Evolutionary conservation across 345 rosid species (phyloP).

Genomic region (Rhodamnia argentea): DNA sequence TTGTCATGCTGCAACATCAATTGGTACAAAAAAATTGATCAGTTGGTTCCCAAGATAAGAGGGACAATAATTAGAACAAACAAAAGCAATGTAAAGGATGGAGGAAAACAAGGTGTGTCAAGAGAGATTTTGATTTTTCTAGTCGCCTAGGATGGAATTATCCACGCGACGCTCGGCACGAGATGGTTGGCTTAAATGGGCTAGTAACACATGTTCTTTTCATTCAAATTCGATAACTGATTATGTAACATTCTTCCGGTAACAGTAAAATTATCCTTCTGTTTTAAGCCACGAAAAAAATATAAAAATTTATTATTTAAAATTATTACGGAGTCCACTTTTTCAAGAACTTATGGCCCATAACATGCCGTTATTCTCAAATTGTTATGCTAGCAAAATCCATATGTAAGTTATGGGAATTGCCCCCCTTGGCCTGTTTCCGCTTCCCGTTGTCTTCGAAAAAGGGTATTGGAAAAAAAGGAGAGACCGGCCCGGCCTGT

Average conservation of each 20-base stretch:
- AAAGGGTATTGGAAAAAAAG: neutral
- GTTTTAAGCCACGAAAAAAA: too few species aligned
- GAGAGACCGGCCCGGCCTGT: neutral
- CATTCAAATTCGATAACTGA: neutral
- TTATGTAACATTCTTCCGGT: too few species aligned
- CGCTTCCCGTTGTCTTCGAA: neutral
- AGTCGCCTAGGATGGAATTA: neutral
- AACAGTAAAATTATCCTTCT: too few species aligned
- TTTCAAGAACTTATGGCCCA: too few species aligned
- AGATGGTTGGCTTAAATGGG: neutral
- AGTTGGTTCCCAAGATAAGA: neutral
- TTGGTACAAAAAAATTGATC: neutral
- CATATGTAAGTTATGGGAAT: neutral
- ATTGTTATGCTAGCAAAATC: too few species aligned
- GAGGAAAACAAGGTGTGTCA: neutral
- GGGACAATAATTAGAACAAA: neutral
- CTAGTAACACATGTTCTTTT: neutral
- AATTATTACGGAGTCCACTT: too few species aligned
- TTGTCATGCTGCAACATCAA: constrained; percentile 37
- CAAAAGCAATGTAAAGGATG: neutral
- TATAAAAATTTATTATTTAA: too few species aligned
- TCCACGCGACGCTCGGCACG: neutral
- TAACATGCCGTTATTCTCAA: too few species aligned
- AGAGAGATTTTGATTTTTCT: neutral
- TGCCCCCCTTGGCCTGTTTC: neutral